Base-by-base conservation (phyloP, 2,329 filamentous ascomycete species). In the Aureobasidium sp. region DNA sequence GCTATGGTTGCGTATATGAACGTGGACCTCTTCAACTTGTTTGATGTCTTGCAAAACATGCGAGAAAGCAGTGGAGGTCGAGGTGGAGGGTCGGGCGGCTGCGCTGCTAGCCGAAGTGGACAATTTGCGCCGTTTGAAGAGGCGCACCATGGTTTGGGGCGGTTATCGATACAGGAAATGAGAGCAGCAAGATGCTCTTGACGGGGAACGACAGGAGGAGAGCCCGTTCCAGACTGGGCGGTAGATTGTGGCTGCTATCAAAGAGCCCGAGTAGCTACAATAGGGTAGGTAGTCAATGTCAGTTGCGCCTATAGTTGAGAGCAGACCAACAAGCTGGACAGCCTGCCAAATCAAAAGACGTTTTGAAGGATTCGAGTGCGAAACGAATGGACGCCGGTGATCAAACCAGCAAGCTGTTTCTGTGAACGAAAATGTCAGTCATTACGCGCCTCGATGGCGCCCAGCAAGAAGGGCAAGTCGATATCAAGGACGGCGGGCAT, bases 311-410 rank as follows among this genome's bases (percentile, higher is more conserved):
- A 25, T 24, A 25, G 8, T 19, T n/a, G 37, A 41, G 34, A 29
- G 4, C 8, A 29, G 34, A 29, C 16, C 24, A 49, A 19, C 5
- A 3, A 30, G 16, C 24, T 16, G 34, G 24, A 39, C 35, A 16
- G 10, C 17, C 41, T 45, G 12, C 17, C 17, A 29, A 45, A 16
- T 30, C 21, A 35, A 38, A n/a, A 48, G 21, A 12, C 22, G 44
- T 38, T 48, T n/a, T 21, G 12, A 16, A 55, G 42, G 44, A 14
- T 52, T 17, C 35, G 38, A 40, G 21, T 66, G 61, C 67, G 29
- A 63, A 70, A 69, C 60, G 68, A 70, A 62, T 59, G 69, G 68
- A 70, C 67, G 67, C 68, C 67, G 67, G 64, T 60, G 40, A 49
- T 57, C 49, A 56, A 62, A 64, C 64, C 66, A 66, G 65, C 48